These are phyloP conservation scores for Plectosphaerella sp. DNA, from an alignment of 2,329 filamentous ascomycete genomes.

Conservation along the genomic window DNA sequence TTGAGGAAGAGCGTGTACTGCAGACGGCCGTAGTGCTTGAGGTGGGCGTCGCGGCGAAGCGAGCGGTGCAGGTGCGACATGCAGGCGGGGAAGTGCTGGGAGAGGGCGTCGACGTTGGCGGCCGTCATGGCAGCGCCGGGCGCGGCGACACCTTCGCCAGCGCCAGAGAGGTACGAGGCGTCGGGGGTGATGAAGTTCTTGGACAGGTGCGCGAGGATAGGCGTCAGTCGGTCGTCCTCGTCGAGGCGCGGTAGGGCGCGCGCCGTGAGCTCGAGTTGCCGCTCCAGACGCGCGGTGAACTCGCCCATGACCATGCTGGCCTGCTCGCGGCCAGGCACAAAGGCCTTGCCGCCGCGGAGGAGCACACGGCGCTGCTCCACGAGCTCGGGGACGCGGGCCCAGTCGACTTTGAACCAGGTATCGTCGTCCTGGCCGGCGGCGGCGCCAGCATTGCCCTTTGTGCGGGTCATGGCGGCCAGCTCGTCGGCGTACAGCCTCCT, in stretches of 20 bases:
- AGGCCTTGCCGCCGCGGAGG: slow-evolving; percentile 77
- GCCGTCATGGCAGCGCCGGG: slow-evolving; percentile 73
- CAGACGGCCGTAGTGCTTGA: slow-evolving; percentile 89
- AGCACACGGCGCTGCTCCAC: slow-evolving; percentile 77
- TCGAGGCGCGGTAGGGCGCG: slow-evolving; percentile 87
- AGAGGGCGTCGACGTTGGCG: slow-evolving; percentile 72
- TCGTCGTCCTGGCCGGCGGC: slow-evolving; percentile 63
- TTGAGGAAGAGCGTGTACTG: slow-evolving; percentile 98
- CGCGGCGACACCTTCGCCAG: slow-evolving; percentile 44
- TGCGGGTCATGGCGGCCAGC: slow-evolving; percentile 46
- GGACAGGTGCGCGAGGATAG: slow-evolving; percentile 71
- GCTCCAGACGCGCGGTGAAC: slow-evolving; percentile 75
- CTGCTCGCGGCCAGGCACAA: slow-evolving; percentile 83
- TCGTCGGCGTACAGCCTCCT: slow-evolving; percentile 59
- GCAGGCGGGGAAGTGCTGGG: slow-evolving; percentile 82
- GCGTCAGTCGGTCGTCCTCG: slow-evolving; percentile 84
- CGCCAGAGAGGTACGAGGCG: slow-evolving; percentile 64
- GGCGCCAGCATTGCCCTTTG: slow-evolving; percentile 32
- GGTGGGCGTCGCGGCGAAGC: slow-evolving; percentile 79
- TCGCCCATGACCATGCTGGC: slow-evolving; percentile 84
- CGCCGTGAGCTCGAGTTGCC: slow-evolving; percentile 84
- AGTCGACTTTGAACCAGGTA: slow-evolving; percentile 94
- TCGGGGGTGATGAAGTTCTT: slow-evolving; percentile 95
- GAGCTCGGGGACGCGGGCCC: slow-evolving; percentile 86
- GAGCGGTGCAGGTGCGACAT: slow-evolving; percentile 89